Conservation (phyloP, 2,329 filamentous ascomycete species). For the Fusarium paranaense region DNA sequence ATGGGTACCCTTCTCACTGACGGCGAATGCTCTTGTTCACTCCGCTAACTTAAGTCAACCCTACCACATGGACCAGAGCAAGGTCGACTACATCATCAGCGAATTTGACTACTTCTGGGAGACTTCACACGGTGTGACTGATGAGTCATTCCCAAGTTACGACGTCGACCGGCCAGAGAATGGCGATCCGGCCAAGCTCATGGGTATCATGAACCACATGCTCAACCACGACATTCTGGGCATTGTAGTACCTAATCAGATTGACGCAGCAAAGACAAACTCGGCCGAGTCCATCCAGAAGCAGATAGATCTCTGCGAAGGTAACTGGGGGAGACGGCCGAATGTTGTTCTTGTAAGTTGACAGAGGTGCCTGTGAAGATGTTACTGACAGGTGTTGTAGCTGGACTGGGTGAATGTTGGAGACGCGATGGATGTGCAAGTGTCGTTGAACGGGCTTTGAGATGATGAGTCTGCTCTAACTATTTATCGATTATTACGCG, state of each 20-base stretch:
- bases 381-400: slow-evolving; percentile 41
- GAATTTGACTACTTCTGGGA: slow-evolving; percentile 78
- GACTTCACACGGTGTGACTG: slow-evolving; percentile 74
- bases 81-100: slow-evolving; percentile 72
- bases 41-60: slow-evolving; percentile 57
- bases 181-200: slow-evolving; percentile 36
- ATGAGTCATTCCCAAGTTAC: slow-evolving; percentile 72
- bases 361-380: neutral
- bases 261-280: slow-evolving; percentile 49
- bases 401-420: slow-evolving; percentile 58
- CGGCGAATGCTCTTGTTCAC: neutral
- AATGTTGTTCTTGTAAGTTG: slow-evolving; percentile 46
- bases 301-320: slow-evolving; percentile 42
- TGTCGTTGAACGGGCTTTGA: slow-evolving; percentile 52
- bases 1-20: slow-evolving; percentile 62
- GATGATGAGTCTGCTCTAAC: neutral
- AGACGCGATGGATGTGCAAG: slow-evolving; percentile 53
- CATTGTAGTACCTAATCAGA: slow-evolving; percentile 48
- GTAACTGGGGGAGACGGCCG: slow-evolving; percentile 35
- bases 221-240: slow-evolving; percentile 46
- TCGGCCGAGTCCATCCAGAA: slow-evolving; percentile 46
- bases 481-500: neutral
- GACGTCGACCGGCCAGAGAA: slow-evolving; percentile 69
- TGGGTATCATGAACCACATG: slow-evolving; percentile 46
- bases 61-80: slow-evolving; percentile 62